Percentiles rank a stretch among this genome's conserved stretches.
phyloP scores from a whole-genome alignment of 768 basidiomycete species.

The Hypsizygus marmoreus region DNA sequence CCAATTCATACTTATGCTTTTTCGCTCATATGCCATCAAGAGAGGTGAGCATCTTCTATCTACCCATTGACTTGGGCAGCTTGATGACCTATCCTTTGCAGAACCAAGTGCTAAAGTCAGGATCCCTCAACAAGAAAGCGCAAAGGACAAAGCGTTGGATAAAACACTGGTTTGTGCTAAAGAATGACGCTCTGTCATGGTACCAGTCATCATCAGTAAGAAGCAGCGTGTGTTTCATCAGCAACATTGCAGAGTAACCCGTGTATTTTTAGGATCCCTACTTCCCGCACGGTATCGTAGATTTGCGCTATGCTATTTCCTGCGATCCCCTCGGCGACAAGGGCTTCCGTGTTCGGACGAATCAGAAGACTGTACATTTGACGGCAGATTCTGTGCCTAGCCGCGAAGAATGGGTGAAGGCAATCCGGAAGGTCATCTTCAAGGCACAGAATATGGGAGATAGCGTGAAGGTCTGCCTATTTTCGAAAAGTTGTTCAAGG shows the following conservation, averaged over 20 bases:
- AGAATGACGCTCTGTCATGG: constrained; percentile 96
- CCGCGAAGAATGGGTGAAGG: constrained; percentile 95
- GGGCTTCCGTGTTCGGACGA: constrained; percentile 82
- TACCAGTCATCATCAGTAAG: constrained; percentile 89
- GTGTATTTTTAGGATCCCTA: constrained; percentile 80
- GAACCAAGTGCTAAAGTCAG: constrained; percentile 94
- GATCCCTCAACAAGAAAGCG: constrained; percentile 84
- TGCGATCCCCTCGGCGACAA: constrained; percentile 81
- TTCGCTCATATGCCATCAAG: constrained; percentile 91
- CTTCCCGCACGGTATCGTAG: constrained; percentile 95
- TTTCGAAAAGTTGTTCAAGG: background rate
- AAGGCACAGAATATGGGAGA: constrained; percentile 96
- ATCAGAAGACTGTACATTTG: constrained; percentile 72
- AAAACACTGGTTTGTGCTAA: constrained; percentile 95
- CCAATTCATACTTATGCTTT: constrained; percentile 92
- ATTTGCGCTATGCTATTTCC: constrained; percentile 88
- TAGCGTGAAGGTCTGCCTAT: constrained; percentile 74
- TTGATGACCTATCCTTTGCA: constrained; percentile 29
- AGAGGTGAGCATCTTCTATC: constrained; percentile 58
- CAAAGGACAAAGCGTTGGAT: constrained; percentile 89
- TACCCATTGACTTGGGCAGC: background rate
- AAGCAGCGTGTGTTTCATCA: constrained; percentile 17
- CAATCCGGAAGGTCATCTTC: constrained; percentile 91
- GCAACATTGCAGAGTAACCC: background rate
- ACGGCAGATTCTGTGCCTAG: constrained; percentile 81